A percentile compares a stretch with the other conserved stretches of the same genome.
These are phyloP conservation scores for Hypomyces perniciosus DNA, from an alignment of 2,329 filamentous ascomycete genomes.

Conservation along the genomic window DNA sequence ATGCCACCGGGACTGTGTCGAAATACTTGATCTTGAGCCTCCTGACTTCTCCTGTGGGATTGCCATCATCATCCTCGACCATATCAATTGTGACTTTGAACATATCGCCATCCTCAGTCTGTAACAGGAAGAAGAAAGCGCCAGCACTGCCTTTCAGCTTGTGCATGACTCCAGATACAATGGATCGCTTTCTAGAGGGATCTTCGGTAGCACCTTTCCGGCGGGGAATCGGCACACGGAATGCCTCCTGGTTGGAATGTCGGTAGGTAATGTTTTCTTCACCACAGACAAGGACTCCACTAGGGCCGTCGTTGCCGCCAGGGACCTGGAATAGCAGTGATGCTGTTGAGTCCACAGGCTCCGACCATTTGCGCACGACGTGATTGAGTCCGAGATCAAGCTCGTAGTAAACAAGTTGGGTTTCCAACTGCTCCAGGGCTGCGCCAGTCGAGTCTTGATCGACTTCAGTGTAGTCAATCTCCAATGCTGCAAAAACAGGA, in stretches of 20 bases:
- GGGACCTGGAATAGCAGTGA: constrained; percentile 92
- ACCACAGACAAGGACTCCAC: constrained; percentile 89
- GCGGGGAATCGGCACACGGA: constrained; percentile 83
- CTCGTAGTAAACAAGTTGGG: constrained; percentile 93
- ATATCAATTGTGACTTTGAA: constrained; percentile 96
- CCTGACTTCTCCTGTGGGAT: constrained; percentile 73
- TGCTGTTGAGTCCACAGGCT: constrained; percentile 83
- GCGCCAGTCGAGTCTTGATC: constrained; percentile 87
- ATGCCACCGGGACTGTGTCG: constrained; percentile 85
- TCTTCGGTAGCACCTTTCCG: constrained; percentile 85
- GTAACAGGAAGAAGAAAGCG: constrained; percentile 94
- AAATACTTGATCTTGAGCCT: constrained; percentile 94
- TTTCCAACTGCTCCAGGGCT: constrained; percentile 76
- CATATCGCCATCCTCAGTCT: constrained; percentile 95
- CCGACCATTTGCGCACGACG: constrained; percentile 93
- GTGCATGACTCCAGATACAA: constrained; percentile 93
- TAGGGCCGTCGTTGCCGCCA: constrained; percentile 87
- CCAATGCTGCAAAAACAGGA: constrained; percentile 89
- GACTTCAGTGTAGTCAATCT: constrained; percentile 85
- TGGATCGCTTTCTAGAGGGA: constrained; percentile 78
- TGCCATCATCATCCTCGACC: constrained; percentile 71
- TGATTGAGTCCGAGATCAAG: constrained; percentile 95
- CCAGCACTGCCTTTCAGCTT: constrained; percentile 77
- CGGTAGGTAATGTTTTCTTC: constrained; percentile 94
- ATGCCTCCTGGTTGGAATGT: constrained; percentile 90